Evolutionary conservation across 495 filamentous ascomycete species (phyloP).

Genomic region (Chaetomium fimeti): DNA sequence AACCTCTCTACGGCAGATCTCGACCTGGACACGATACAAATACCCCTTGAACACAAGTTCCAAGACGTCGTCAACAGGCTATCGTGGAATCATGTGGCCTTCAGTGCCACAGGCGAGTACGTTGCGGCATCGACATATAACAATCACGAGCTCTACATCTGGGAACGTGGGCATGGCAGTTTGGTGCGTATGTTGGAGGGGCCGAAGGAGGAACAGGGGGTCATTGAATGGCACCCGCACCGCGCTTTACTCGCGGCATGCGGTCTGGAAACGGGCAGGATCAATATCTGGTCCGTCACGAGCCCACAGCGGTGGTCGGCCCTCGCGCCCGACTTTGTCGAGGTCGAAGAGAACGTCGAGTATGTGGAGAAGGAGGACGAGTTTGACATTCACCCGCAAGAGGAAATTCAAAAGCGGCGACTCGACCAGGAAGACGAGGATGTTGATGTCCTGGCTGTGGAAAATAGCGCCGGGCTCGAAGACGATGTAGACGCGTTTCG

Average conservation of each 20-base stretch:
- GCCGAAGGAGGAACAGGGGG: constrained; percentile 88
- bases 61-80: constrained; percentile 94
- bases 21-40: constrained; percentile 68
- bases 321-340: constrained; percentile 91
- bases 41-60: constrained; percentile 96
- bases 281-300: constrained; percentile 91
- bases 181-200: constrained; percentile 95
- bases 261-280: constrained; percentile 81
- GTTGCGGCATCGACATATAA: constrained; percentile 92
- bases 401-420: constrained; percentile 88
- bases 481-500: constrained; percentile 65
- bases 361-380: constrained; percentile 95
- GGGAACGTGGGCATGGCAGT: constrained; percentile 91
- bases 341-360: constrained; percentile 97
- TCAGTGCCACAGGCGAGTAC: constrained; percentile 89
- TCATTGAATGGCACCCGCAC: constrained; percentile 95
- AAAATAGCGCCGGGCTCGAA: constrained; percentile 59
- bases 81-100: constrained; percentile 93
- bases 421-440: constrained; percentile 82
- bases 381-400: constrained; percentile 94
- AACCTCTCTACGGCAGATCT: constrained; percentile 54
- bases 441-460: constrained; percentile 80
- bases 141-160: constrained; percentile 97
- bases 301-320: constrained; percentile 95
- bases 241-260: constrained; percentile 85